Conservation (phyloP, 805 yeast species). For the Sugiyamaella chiloensis region DNA sequence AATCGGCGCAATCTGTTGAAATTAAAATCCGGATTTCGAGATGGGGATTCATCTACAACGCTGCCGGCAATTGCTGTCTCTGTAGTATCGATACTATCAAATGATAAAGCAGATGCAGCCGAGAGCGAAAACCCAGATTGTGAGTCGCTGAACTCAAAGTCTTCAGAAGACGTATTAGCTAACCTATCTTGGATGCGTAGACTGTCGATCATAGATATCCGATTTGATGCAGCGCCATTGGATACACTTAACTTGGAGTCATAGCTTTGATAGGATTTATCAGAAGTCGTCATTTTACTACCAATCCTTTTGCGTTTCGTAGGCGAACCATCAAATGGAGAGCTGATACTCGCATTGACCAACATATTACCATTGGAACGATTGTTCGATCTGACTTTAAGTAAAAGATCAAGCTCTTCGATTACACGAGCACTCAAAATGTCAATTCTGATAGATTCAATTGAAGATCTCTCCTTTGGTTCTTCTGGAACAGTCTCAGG, state of each 20-base stretch:
- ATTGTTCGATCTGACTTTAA: slow-evolving; percentile 7
- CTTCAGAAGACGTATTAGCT: slow-evolving; percentile 18
- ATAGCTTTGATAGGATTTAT: slow-evolving; percentile 1
- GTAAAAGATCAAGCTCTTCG: slow-evolving; percentile 28
- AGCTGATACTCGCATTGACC: neutral
- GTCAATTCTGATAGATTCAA: slow-evolving; percentile 24
- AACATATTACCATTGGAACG: neutral
- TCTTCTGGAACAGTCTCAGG: neutral
- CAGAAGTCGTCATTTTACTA: neutral
- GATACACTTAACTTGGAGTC: neutral
- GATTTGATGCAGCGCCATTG: neutral
- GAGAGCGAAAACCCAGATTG: slow-evolving; percentile 3
- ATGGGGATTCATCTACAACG: slow-evolving; percentile 11
- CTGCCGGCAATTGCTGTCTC: slow-evolving; percentile 6
- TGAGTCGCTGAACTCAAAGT: slow-evolving; percentile 10
- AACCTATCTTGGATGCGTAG: slow-evolving; percentile 16
- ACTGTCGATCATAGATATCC: slow-evolving; percentile 18
- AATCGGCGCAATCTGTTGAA: slow-evolving; percentile 9
- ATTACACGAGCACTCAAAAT: slow-evolving; percentile 32
- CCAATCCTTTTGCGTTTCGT: slow-evolving; percentile 12
- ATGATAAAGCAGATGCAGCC: slow-evolving; percentile 4
- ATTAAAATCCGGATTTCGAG: slow-evolving; percentile 5
- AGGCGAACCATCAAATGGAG: slow-evolving; percentile 12
- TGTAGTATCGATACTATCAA: slow-evolving; percentile 34
- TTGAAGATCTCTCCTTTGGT: neutral